A percentile compares a stretch with the other conserved stretches of the same genome.
These are phyloP conservation scores for Phytopythium montanum DNA, from an alignment of 352 stramenopile species.

Conservation along the genomic window DNA sequence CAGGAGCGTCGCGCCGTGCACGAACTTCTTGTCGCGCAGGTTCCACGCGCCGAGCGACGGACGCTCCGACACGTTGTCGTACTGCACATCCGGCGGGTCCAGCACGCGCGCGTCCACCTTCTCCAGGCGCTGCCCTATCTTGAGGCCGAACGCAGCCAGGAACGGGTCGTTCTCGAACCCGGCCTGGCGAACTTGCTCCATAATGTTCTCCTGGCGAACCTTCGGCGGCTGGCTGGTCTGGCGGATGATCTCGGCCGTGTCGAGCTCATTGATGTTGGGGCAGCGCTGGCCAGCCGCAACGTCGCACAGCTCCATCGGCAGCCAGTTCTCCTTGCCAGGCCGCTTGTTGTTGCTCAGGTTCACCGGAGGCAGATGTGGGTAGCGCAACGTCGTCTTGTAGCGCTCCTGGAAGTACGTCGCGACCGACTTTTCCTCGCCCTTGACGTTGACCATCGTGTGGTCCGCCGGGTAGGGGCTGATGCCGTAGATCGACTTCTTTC, in stretches of 20 bases:
- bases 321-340: conserved; percentile 43
- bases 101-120: conserved; percentile 44
- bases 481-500: conserved; percentile 48
- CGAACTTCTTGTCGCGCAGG: conserved; percentile 67
- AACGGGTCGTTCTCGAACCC: conserved; percentile 74
- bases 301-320: conserved; percentile 83
- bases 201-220: conserved; percentile 47
- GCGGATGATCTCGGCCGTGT: conserved; percentile 83
- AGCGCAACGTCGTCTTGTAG: conserved; percentile 57
- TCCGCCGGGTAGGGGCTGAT: conserved; percentile 43
- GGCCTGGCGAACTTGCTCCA: conserved; percentile 53
- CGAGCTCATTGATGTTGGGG: conserved; percentile 67
- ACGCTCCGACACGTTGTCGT: conserved; percentile 51
- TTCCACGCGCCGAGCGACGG: conserved; percentile 71
- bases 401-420: conserved; percentile 54
- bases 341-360: conserved; percentile 61
- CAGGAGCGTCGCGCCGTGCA: conserved; percentile 36
- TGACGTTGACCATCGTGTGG: conserved; percentile 45
- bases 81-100: conserved; percentile 60
- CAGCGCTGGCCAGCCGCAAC: conserved; percentile 68
- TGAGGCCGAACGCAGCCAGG: conserved; percentile 56
- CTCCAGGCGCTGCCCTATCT: conserved; percentile 50
- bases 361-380: conserved; percentile 62
- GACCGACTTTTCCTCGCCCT: conserved; percentile 48
- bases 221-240: conserved; percentile 50